phyloP scores from a whole-genome alignment of 805 yeast genomes.

The Pichia ethanolica region DNA sequence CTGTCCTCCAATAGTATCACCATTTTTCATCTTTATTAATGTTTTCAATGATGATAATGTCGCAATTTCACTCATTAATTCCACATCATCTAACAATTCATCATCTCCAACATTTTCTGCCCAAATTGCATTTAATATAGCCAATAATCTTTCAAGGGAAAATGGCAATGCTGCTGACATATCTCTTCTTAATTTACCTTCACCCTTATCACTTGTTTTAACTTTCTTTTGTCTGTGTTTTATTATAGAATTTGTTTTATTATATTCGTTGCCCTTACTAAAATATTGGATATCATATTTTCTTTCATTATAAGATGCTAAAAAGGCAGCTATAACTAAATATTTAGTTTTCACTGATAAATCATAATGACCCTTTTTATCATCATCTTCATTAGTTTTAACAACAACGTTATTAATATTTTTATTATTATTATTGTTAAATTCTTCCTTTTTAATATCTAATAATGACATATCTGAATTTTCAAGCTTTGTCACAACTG shows the following conservation, averaged over 20 bases:
- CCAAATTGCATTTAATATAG: slow-evolving; percentile 69
- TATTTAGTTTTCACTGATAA: slow-evolving; percentile 58
- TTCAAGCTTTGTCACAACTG: slow-evolving; percentile 17
- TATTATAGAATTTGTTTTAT: slow-evolving; percentile 27
- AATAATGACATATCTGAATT: slow-evolving; percentile 9
- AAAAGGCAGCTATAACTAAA: slow-evolving; percentile 70
- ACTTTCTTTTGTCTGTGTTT: slow-evolving; percentile 24
- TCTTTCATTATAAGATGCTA: slow-evolving; percentile 72
- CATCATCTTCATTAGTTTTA: not conserved
- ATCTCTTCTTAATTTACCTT: slow-evolving; percentile 49
- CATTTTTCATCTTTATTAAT: slow-evolving; percentile 22
- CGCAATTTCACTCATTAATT: slow-evolving; percentile 31
- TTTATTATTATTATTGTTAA: not conserved
- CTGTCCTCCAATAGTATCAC: slow-evolving; percentile 49
- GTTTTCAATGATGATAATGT: slow-evolving; percentile 30
- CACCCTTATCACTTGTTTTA: slow-evolving; percentile 24
- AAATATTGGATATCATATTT: slow-evolving; percentile 63
- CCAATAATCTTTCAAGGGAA: slow-evolving; percentile 70
- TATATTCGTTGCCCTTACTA: slow-evolving; percentile 50
- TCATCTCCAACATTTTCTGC: slow-evolving; percentile 30
- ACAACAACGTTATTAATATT: not conserved
- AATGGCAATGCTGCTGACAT: slow-evolving; percentile 66
- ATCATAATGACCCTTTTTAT: slow-evolving; percentile 28
- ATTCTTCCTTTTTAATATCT: slow-evolving; percentile 6
- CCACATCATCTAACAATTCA: slow-evolving; percentile 27